Evolutionary conservation across 2,329 filamentous ascomycete genomes (phyloP), one percentile per base, ranked within the genome.

Genomic region (Nothophaeocryptopus gaeumannii): DNA sequence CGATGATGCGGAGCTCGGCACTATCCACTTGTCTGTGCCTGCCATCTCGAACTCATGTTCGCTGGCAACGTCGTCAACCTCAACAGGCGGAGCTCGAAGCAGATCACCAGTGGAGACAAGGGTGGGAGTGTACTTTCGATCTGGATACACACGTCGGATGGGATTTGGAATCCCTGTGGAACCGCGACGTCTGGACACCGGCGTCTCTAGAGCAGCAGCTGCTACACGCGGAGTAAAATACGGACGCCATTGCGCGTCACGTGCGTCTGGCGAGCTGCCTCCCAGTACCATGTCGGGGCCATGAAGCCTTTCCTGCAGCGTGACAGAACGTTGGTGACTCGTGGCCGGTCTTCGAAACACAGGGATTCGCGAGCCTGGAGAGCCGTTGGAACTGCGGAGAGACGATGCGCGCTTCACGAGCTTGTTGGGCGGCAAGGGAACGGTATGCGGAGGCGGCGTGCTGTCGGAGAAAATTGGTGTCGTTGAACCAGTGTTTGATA

Each of bases 271-370:
- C 35, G 52, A 47, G 30, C 39, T 43, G 29, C 44, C 50, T 45
- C 50, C 54, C 20, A 31, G 41, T 37, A 55, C 51, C 45, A 54
- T 51, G 43, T 50, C 50, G 14, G 45, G 46, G 15, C 26, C 46
- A 13, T 46, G 47, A 33, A 54, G 46, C 9, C 50, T 50, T 13
- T 63, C 61, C 58, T 87, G 82, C 26, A 89, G 72, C 1, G 85
- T 88, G 31, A 82, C 83, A 39, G 85, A 86, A 60, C 88, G 78
- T 66, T 91, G 86, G 63, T 90, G 86, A 67, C 87, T 90, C 13
- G 88, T 91, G 39, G 86, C 86, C 45, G 88, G 88, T 60, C 87
- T 77, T 51, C 85, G 82, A 51, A 91, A 77, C 15, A 86, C 72
- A 58, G 83, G 80, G 54, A 86, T 74, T 61, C 85, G 81, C 40